Percentiles rank a stretch among this genome's conserved stretches.
Conservation (phyloP, 257 asterid species). For the Lithospermum erythrorhizon region DNA sequence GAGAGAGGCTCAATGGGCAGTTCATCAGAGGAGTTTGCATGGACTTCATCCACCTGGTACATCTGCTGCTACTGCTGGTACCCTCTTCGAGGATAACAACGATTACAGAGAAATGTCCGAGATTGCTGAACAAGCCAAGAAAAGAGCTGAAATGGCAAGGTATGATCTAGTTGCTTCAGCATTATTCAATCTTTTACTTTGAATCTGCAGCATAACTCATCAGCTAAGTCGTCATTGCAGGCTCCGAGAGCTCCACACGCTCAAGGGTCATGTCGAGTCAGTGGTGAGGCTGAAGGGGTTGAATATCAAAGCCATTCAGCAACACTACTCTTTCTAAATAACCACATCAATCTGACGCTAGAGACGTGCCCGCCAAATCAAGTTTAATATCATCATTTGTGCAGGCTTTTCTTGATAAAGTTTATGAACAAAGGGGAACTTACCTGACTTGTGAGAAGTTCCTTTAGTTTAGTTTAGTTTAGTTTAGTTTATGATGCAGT, state of each 20-base stretch:
- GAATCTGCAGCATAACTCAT: neutral
- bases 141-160: conserved; percentile 98
- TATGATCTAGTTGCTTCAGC: conserved; percentile 5
- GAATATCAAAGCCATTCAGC: conserved; percentile 83
- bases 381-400: neutral
- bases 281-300: conserved; percentile 93
- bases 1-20: conserved; percentile 99
- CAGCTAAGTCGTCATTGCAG: conserved; percentile 15
- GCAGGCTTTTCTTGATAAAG: too few relatives aligned
- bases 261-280: conserved; percentile 97
- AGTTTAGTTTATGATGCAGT: too few relatives aligned
- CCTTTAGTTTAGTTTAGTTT: too few relatives aligned
- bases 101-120: conserved; percentile 82
- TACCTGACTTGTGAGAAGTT: too few relatives aligned
- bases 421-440: too few relatives aligned
- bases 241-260: conserved; percentile 89
- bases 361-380: conserved; percentile 10
- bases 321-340: conserved; percentile 74
- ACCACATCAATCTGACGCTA: neutral
- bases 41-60: conserved; percentile 73
- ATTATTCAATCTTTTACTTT: neutral
- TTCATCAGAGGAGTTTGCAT: conserved; percentile 84
- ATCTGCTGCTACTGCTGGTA: conserved; percentile 1
- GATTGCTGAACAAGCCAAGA: conserved; percentile 92
- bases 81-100: conserved; percentile 59